Percentiles rank a stretch among this genome's conserved stretches.
Conservation (phyloP, 352 stramenopile species). For the Phytophthora pistaciae region DNA sequence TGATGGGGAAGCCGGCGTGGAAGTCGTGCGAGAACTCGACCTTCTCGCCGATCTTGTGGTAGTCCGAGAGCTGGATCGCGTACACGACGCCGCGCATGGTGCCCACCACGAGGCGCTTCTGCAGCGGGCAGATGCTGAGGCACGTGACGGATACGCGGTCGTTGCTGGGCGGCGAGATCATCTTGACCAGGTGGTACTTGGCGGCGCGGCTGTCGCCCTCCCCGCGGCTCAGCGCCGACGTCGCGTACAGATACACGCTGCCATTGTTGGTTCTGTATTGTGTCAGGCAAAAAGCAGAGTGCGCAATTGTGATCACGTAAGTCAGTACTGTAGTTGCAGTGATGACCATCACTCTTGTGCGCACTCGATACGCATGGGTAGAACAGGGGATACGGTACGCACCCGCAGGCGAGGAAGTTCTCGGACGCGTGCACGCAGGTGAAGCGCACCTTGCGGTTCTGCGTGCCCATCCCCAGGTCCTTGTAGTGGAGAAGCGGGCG, state of each 20-base stretch:
- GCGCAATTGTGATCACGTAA: not conserved
- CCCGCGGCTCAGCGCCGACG: conserved; percentile 48
- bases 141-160: conserved; percentile 80
- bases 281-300: not conserved
- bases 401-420: conserved; percentile 89
- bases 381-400: conserved; percentile 24
- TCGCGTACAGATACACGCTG: conserved; percentile 86
- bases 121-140: conserved; percentile 81
- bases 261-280: conserved; percentile 72
- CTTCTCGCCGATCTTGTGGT: conserved; percentile 90
- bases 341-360: conserved; percentile 8
- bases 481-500: conserved; percentile 80
- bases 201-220: conserved; percentile 43
- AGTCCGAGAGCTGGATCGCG: conserved; percentile 81
- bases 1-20: conserved; percentile 81
- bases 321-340: not conserved
- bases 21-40: conserved; percentile 91
- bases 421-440: conserved; percentile 88
- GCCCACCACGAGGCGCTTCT: conserved; percentile 85
- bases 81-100: conserved; percentile 85
- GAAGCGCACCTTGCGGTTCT: conserved; percentile 76
- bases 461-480: conserved; percentile 61
- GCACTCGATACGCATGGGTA: conserved; percentile 6
- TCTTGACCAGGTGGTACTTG: conserved; percentile 91
- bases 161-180: conserved; percentile 78